Base-by-base conservation (phyloP, 768 basidiomycete genomes). In the Termitomyces sp. region DNA sequence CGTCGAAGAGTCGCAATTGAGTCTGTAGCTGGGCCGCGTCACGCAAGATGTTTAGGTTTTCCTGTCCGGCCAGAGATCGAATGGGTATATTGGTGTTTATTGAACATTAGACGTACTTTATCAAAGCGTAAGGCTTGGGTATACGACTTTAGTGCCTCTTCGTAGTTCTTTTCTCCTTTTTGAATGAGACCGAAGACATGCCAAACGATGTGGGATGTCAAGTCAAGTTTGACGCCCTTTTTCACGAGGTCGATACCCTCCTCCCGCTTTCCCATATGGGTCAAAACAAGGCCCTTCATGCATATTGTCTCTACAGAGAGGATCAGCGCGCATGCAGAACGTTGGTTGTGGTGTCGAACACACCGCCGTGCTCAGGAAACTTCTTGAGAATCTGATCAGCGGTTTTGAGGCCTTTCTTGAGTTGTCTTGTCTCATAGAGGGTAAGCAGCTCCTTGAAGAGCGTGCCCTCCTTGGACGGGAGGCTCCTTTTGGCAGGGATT, bases 171-270 rank as follows among this genome's bases (percentile, higher is more conserved):
- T 70, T 97, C 91, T 9, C 88, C 89, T 72, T 96, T 93, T 71
- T 95, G 91, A 22, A 97, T 86, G 67, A 99, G 88, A 30, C 94
- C 97, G 70, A 93, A 91, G 63, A 98, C 96, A 73, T 99, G 97
- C 95, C 97, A 98, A 69, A 88, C 89, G 69, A 99, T 98, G 68
- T 98, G 95, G 20, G 93, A 95, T 34, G 83, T 87, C 56, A 92
- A 74, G 73, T 95, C 92, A 49, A 87, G 78, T 45, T 85, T 81
- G 63, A 93, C 81, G 58, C 94, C 94, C 65, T 91, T 88, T 77
- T 89, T 89, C 64, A 93, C 88, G 47, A 93, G 81, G 39, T 90
- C 87, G 58, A 90, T 77, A 33, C 94, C 94, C 63, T 94, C 85
- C 31, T 89, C 92, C 61, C 86, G 86, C 68, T 81, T 80, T 52